Evolutionary conservation across 2,329 filamentous ascomycete genomes (phyloP).

Genomic region (Colletotrichum phormii): DNA sequence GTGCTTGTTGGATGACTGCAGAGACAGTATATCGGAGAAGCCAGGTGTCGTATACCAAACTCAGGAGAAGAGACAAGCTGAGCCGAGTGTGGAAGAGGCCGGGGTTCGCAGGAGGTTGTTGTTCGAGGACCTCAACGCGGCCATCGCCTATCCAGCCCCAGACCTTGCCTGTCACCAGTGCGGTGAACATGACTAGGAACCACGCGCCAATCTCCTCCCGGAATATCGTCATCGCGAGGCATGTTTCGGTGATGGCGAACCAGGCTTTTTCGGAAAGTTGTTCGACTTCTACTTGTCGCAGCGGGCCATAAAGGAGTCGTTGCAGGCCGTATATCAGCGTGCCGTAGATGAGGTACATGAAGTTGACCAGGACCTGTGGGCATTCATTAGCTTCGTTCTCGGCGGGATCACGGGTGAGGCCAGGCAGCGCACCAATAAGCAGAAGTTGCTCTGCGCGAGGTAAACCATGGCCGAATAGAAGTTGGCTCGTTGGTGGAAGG

Average conservation of each 20-base stretch:
- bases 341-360: conserved; percentile 84
- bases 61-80: conserved; percentile 80
- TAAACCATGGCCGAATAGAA: conserved; percentile 99
- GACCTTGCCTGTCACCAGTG: conserved; percentile 91
- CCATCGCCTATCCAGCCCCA: conserved; percentile 99
- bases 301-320: conserved; percentile 87
- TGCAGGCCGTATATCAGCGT: conserved; percentile 89
- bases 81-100: conserved; percentile 88
- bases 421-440: conserved; percentile 77
- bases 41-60: conserved; percentile 81
- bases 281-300: conserved; percentile 95
- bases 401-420: background rate
- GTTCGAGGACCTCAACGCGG: conserved; percentile 92
- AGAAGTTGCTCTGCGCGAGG: conserved; percentile 95
- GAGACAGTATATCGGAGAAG: conserved; percentile 86
- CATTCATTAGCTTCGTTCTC: conserved; percentile 6
- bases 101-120: conserved; percentile 92
- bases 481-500: conserved; percentile 94
- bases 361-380: conserved; percentile 85
- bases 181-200: conserved; percentile 97
- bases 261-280: conserved; percentile 97
- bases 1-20: conserved; percentile 85
- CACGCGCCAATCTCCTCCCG: conserved; percentile 93
- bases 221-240: conserved; percentile 98
- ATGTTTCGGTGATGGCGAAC: conserved; percentile 98